Evolutionary conservation across 139 green algal species (phyloP).

Genomic region (Tetradesmus obliquus): DNA sequence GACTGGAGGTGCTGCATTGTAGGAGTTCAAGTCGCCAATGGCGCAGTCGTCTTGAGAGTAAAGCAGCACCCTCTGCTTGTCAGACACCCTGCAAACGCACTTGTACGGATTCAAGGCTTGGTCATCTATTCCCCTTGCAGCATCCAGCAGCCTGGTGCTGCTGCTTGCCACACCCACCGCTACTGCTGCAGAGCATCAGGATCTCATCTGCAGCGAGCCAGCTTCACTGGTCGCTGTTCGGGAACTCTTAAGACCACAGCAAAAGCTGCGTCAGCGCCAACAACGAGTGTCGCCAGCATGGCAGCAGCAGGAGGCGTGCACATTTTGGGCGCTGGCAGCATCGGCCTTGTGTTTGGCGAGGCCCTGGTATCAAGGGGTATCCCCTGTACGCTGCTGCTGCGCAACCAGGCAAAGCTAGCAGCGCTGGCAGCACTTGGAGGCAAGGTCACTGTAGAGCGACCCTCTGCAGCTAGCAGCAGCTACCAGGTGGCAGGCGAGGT

Average conservation of each 20-base stretch:
- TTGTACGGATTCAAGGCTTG: no score
- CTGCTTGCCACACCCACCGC: not conserved
- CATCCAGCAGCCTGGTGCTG: no score
- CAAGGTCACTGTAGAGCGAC: no score
- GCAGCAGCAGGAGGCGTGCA: constrained; percentile 35
- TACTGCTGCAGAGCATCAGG: not conserved
- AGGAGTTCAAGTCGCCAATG: no score
- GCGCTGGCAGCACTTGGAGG: not conserved
- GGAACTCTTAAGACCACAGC: no score
- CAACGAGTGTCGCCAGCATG: not conserved
- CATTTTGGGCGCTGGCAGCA: constrained; percentile 51
- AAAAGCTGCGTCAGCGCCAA: not conserved
- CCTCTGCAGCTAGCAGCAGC: not conserved
- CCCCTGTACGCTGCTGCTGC: constrained; percentile 28
- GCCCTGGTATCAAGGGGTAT: not conserved
- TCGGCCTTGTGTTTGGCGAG: constrained; percentile 50
- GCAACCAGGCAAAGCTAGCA: not conserved
- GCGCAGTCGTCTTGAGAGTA: no score
- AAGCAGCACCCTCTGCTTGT: no score
- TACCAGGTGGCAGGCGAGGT: not conserved
- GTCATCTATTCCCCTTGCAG: no score
- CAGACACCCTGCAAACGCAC: no score
- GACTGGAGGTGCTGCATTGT: no score
- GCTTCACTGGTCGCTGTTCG: no score
- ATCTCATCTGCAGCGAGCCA: no score